Evolutionary conservation across 345 rosid genomes (phyloP), one percentile per base, ranked within the genome.

Genomic region (Bruguiera sexangula): DNA sequence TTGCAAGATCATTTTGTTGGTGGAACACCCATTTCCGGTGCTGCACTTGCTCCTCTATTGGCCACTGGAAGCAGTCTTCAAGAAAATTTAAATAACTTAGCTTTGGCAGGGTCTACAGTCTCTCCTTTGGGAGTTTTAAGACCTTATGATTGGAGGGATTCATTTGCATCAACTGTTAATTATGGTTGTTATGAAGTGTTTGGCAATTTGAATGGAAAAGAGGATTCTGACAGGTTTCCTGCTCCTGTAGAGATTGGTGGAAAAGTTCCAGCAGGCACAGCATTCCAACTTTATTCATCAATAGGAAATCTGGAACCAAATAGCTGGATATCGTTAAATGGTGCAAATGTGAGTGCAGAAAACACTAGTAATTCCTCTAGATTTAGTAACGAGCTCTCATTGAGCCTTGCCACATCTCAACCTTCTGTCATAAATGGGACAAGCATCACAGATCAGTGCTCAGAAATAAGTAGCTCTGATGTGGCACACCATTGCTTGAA

Each of bases 361-460:
- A 68, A 79, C 76, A 22, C 67, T n/a, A 77, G 72, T 55, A 73
- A 73, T 37, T 78, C 79, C 22, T 56, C 81, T 16, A 81, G 71
- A 64, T 67, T 75, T 31, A 71, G 73, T 50, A 87, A 85, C 64
- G 96, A 86, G 78, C 92, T 88, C 43, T 88, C 96, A 3, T 64
- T 95, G 72, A 92, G 97, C 73, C 96, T 92, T 30, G 88, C 91
- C 16, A 84, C 93, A 0, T 69, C 86, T 5, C 82, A 77, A 34
- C 80, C 84, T 64, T 74, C 82, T 9, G 69, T 69, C 6, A 37
- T 76, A 20, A 63, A 71, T 39, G 75, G 76, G 37, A 51, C 76
- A 22, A 76, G 72, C 70, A 71, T 79, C 62, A 72, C 88, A 8
- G 90, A 89, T 72, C 92, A 75, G 69, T 84, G 83, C 79, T 89